phyloP scores from a whole-genome alignment of 2,329 filamentous ascomycete species.

The Colletotrichum lentis region DNA sequence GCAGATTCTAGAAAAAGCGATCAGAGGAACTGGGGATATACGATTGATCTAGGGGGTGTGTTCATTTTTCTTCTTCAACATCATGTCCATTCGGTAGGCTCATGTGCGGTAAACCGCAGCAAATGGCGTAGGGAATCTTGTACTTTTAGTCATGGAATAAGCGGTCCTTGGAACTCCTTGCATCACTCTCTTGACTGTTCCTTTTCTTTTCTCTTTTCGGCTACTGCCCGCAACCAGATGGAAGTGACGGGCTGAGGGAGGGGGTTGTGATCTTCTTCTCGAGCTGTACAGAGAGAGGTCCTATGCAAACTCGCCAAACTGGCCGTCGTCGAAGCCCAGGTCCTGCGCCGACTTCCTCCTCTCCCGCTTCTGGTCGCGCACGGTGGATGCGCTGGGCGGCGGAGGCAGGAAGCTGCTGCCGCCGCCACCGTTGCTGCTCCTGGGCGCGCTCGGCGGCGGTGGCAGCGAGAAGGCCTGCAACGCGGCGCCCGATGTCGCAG shows the following conservation, averaged over 20 bases:
- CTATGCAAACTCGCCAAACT: constrained; percentile 83
- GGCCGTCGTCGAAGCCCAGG: constrained; percentile 84
- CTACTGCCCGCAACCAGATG: not conserved
- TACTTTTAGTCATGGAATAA: constrained; percentile 16
- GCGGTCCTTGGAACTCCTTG: constrained; percentile 6
- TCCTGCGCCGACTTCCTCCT: constrained; percentile 67
- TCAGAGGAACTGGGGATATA: not conserved
- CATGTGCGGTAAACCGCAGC: constrained; percentile 1
- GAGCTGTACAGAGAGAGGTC: constrained; percentile 4
- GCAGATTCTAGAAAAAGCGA: not conserved
- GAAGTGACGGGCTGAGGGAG: not conserved
- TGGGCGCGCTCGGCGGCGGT: constrained; percentile 66
- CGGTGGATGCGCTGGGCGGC: constrained; percentile 69
- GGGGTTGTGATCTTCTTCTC: not conserved
- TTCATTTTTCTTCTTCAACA: not conserved
- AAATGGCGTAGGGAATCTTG: constrained; percentile 18
- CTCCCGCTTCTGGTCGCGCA: constrained; percentile 67
- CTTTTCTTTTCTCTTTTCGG: constrained; percentile 16
- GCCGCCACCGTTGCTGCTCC: constrained; percentile 41
- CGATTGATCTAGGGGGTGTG: too few species aligned
- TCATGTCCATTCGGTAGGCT: constrained; percentile 3
- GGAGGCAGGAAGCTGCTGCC: constrained; percentile 62
- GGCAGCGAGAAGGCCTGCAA: constrained; percentile 74
- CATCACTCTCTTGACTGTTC: constrained; percentile 1
- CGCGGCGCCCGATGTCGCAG: constrained; percentile 40